Evolutionary conservation across 805 yeast genomes (phyloP).

Genomic region (Saccharomyces eubayanus): DNA sequence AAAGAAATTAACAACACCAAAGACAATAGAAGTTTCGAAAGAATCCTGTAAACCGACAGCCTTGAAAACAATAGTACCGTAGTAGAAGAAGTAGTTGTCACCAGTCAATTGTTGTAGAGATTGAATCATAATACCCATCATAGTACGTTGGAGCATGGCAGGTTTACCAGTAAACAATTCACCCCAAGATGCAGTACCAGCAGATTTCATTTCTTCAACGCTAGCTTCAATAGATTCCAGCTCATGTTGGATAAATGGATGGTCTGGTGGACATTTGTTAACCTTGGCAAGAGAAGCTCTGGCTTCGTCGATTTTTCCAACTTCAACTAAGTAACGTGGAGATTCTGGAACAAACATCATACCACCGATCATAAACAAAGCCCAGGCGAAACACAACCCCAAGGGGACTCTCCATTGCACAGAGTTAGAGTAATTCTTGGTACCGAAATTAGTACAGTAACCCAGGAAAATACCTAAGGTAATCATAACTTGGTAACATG

Average conservation of each 20-base stretch:
- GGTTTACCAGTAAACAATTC: constrained; percentile 63
- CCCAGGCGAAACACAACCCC: constrained; percentile 45
- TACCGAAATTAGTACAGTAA: constrained; percentile 63
- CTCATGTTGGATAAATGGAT: constrained; percentile 48
- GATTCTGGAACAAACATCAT: constrained; percentile 56
- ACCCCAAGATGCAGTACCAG: constrained; percentile 58
- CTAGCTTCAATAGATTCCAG: constrained; percentile 51
- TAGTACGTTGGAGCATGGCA: constrained; percentile 40
- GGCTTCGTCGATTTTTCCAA: constrained; percentile 51
- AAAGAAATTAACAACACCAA: constrained; percentile 53
- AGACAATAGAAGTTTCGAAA: constrained; percentile 48
- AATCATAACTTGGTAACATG: constrained; percentile 57
- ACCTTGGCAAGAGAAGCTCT: constrained; percentile 43
- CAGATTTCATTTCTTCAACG: constrained; percentile 48
- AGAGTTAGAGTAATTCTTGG: constrained; percentile 47
- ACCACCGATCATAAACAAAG: constrained; percentile 27
- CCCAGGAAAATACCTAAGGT: constrained; percentile 64
- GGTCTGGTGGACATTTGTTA: constrained; percentile 46
- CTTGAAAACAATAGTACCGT: constrained; percentile 52
- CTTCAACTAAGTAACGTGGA: constrained; percentile 54
- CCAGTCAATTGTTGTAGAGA: constrained; percentile 64
- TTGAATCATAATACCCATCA: constrained; percentile 49
- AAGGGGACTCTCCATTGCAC: constrained; percentile 68
- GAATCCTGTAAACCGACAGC: constrained; percentile 54
- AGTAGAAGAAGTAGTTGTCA: constrained; percentile 60